Percentiles rank a stretch among this genome's conserved stretches.
phyloP scores from a whole-genome alignment of 2,329 filamentous ascomycete species.

The Fusarium sp. region DNA sequence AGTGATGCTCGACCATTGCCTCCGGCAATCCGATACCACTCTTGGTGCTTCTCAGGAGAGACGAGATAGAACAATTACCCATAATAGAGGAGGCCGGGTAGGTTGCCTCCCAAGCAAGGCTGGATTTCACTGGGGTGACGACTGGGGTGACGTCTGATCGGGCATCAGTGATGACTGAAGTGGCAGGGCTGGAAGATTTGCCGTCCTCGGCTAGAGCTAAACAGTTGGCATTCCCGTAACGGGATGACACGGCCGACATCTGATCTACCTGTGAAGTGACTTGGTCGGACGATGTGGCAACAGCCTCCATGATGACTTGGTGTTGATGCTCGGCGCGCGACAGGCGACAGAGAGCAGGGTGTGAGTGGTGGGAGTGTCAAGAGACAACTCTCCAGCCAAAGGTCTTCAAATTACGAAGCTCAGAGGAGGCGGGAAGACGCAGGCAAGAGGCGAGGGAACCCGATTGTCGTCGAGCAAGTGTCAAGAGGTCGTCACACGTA shows the following conservation, averaged over 20 bases:
- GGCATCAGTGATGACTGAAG: conserved; percentile 46
- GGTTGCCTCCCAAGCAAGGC: conserved; percentile 19
- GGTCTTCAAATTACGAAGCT: conserved; percentile 8
- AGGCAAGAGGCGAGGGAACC: conserved; percentile 20
- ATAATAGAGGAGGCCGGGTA: conserved; percentile 8
- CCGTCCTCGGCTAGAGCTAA: conserved; percentile 22
- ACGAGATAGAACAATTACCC: not conserved
- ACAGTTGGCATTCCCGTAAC: conserved; percentile 21
- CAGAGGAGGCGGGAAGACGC: conserved; percentile 19
- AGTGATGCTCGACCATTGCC: conserved; percentile 15
- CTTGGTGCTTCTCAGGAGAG: not conserved
- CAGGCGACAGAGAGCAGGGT: conserved; percentile 31
- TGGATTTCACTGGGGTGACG: conserved; percentile 18
- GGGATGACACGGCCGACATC: conserved; percentile 44
- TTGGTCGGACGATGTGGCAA: conserved; percentile 47
- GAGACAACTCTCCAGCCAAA: conserved; percentile 8
- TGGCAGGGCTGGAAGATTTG: conserved; percentile 37
- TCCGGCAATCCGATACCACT: not conserved
- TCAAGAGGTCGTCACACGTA: conserved; percentile 35
- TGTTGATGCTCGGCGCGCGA: conserved; percentile 31
- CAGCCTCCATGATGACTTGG: conserved; percentile 39
- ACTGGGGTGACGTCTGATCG: conserved; percentile 39
- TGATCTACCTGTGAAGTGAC: conserved; percentile 51
- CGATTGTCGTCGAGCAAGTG: conserved; percentile 31
- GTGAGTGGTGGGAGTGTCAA: conserved; percentile 28